A percentile compares a stretch with the other conserved stretches of the same genome.
phyloP scores from a whole-genome alignment of 192 early-diverging fungal species.

The Piromyces sp. region DNA sequence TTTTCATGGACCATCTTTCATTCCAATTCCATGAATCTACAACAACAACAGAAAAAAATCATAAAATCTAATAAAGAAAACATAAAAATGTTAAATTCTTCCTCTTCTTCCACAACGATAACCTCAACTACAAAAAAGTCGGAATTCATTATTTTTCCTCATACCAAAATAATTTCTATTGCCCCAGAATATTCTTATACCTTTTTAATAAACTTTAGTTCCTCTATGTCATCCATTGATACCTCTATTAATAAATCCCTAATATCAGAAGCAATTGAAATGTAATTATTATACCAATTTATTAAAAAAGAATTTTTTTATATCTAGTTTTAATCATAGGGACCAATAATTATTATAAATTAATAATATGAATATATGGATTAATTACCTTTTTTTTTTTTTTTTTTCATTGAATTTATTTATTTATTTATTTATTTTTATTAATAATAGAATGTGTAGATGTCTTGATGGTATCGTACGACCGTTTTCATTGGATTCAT shows the following conservation, averaged over 20 bases:
- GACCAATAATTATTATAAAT: too few species aligned
- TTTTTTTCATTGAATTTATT: too few species aligned
- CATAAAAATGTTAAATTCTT: too few species aligned
- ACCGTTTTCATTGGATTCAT: neutral
- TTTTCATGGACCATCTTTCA: neutral
- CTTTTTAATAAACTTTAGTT: neutral
- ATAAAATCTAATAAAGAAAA: neutral
- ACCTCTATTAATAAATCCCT: neutral
- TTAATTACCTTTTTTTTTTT: too few species aligned
- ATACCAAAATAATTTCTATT: neutral
- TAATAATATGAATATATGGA: too few species aligned
- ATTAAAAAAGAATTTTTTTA: too few species aligned
- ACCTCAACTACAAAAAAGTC: neutral
- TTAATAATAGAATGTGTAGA: neutral
- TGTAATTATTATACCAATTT: neutral
- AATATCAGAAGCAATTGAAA: neutral
- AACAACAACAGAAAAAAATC: neutral
- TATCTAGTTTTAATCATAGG: too few species aligned
- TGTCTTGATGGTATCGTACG: neutral
- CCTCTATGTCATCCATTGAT: neutral
- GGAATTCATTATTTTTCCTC: neutral
- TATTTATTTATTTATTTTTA: too few species aligned
- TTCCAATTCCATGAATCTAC: neutral
- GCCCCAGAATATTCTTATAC: neutral
- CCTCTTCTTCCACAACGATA: neutral